A percentile compares a stretch with the other conserved stretches of the same genome.
These are phyloP conservation scores for Hagleromyces aurorensis DNA, from an alignment of 805 yeast genomes.

Conservation along the genomic window DNA sequence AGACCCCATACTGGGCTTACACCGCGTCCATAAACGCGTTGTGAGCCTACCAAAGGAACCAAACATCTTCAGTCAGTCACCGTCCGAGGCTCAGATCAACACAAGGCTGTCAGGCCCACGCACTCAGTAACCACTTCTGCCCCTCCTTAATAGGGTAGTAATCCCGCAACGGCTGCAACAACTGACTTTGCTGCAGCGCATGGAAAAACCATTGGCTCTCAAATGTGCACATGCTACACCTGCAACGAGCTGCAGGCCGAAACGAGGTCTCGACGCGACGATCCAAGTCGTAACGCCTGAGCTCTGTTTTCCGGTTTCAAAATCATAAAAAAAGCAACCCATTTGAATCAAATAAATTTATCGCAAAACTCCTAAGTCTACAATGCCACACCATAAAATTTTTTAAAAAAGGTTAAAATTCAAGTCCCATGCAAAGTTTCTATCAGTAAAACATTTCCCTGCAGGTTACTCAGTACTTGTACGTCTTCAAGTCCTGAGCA, in stretches of 20 bases:
- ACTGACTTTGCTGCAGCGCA: no score
- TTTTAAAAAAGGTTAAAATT: conserved; percentile 1
- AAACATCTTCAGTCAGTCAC: conserved; percentile 28
- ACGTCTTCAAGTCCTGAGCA: conserved; percentile 28
- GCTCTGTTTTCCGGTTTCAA: conserved; percentile 1
- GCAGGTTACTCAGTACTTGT: conserved; percentile 24
- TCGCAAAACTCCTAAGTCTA: conserved; percentile 7
- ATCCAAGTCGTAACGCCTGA: no score
- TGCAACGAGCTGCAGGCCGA: no score
- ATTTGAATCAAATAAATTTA: conserved; percentile 11
- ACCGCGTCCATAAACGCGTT: not conserved
- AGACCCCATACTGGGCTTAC: not conserved
- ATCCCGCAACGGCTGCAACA: no score
- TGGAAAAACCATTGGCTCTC: conserved; percentile 22
- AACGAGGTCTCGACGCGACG: no score
- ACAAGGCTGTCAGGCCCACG: not conserved
- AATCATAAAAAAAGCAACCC: conserved; percentile 9
- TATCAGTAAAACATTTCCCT: no score
- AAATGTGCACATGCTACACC: conserved; percentile 26
- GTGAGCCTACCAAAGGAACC: conserved; percentile 24
- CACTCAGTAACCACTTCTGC: conserved; percentile 21
- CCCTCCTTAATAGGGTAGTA: conserved; percentile 30
- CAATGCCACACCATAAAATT: conserved; percentile 18
- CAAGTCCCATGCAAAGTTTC: not conserved
- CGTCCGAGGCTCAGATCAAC: not conserved